Base-by-base conservation (phyloP, 1,284 basidiomycete genomes). In the Lignosus rhinocerotis region DNA sequence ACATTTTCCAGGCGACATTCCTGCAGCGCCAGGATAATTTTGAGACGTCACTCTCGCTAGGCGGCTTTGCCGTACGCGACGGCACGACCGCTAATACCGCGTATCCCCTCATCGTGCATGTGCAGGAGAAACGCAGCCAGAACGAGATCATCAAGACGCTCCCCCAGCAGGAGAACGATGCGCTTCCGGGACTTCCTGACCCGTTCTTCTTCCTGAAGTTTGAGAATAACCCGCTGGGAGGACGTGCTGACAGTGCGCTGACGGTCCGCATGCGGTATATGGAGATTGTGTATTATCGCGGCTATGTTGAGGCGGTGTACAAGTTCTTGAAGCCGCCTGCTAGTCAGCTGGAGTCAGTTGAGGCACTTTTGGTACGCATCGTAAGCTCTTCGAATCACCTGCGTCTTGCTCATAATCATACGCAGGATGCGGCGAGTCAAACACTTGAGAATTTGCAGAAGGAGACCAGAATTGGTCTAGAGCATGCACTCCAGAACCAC, bases 221-320 rank as follows among this genome's bases (percentile, higher is more conserved):
- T 66, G 98, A 99, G 76, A 88, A 90, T 60, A 96, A 94, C 66
- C 98, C 97, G 8, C 78, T 98, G 43, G 94, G 98, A 72, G 88
- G 91, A 53, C 87, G 94, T 45, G 96, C 98, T 36, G 96, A 99
- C 72, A 97, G 85, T 68, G 94, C 91, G 0, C 77, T 99, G 55
- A 92, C 90, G 6, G 85, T 98, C 54, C 88, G 88, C 58, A 94
- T 99, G 91, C 86, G 95, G 6, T 94, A 96, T 68, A 92, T 98
- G 87, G 96, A 99, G 75, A 93, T 99, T 66, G 93, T 99, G 56
- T 99, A 99, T 70, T 95, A 99, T 72, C 87, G 83, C 67, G 92
- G 93, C 36, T 99, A 98, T 72, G 83, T 99, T 42, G 96, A 99
- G 77, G 92, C 92, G 2, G 85, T 99, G 39, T 90, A 93, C 64